Conservation (phyloP, 1,284 basidiomycete species). For the Ganoderma lingzhi region DNA sequence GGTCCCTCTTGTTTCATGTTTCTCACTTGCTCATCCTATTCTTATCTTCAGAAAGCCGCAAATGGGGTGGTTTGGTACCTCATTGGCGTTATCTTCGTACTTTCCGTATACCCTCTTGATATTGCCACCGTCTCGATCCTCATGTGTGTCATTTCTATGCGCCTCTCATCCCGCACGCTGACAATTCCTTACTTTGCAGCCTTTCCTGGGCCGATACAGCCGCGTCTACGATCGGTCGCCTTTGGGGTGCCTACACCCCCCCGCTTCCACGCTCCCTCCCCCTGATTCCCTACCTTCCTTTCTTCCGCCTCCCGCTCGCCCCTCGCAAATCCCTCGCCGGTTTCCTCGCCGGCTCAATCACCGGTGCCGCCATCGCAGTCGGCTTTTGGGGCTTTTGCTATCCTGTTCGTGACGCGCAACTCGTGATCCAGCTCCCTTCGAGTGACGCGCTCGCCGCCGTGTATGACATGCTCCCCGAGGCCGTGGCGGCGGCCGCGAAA, state of each 20-base stretch:
- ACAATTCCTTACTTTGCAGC: slow-evolving; percentile 49
- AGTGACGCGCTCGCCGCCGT: slow-evolving; percentile 27
- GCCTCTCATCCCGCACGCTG: neutral
- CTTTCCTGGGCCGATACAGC: slow-evolving; percentile 98
- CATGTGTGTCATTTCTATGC: slow-evolving; percentile 63
- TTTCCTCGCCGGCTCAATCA: slow-evolving; percentile 83
- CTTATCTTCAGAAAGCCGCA: slow-evolving; percentile 59
- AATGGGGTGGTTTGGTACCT: slow-evolving; percentile 98
- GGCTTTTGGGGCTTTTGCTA: slow-evolving; percentile 82
- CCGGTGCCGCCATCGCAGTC: slow-evolving; percentile 77
- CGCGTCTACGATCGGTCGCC: slow-evolving; percentile 91
- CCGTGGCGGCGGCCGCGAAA: slow-evolving; percentile 7
- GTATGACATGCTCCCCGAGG: slow-evolving; percentile 17
- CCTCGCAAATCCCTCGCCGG: slow-evolving; percentile 91
- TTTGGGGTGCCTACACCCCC: slow-evolving; percentile 82
- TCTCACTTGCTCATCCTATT: neutral
- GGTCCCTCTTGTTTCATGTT: neutral
- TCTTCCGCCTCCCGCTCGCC: slow-evolving; percentile 78
- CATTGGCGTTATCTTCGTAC: slow-evolving; percentile 86
- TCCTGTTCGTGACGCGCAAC: slow-evolving; percentile 49
- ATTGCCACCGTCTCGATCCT: slow-evolving; percentile 89
- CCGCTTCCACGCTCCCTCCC: slow-evolving; percentile 71
- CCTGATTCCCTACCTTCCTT: slow-evolving; percentile 65
- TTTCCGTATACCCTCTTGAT: slow-evolving; percentile 85
- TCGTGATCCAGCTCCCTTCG: slow-evolving; percentile 38